phyloP scores from a whole-genome alignment of 1,284 basidiomycete genomes.

The Gomphus sp. region DNA sequence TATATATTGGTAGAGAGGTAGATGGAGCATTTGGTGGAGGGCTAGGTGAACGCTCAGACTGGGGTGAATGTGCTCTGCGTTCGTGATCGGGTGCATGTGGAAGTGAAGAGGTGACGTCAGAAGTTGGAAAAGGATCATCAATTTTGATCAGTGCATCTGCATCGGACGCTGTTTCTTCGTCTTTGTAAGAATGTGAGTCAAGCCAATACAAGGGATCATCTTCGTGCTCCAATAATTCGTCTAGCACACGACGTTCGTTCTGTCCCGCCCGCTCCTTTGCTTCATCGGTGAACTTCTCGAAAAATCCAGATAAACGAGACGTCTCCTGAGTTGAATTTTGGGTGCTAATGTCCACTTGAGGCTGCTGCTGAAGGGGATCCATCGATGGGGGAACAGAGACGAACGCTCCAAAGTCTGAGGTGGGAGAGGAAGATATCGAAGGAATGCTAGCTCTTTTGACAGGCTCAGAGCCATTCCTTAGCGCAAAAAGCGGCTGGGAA shows the following conservation, averaged over 20 bases:
- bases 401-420: constrained; percentile 60
- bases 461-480: not conserved
- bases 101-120: not conserved
- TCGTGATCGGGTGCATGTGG: not conserved
- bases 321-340: constrained; percentile 1
- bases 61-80: not conserved
- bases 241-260: constrained; percentile 42
- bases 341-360: constrained; percentile 5
- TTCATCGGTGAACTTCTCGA: constrained; percentile 46
- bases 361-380: constrained; percentile 41
- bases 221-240: constrained; percentile 54
- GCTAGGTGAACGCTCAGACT: constrained; percentile 3
- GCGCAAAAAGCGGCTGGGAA: not conserved
- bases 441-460: no score
- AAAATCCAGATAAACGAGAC: constrained; percentile 30
- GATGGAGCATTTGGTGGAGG: not conserved
- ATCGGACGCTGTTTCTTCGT: not conserved
- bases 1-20: not conserved
- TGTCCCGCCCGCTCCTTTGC: constrained; percentile 44
- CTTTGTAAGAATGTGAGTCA: constrained; percentile 1
- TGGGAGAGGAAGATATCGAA: constrained; percentile 15
- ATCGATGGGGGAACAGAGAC: constrained; percentile 51
- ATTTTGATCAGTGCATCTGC: not conserved
- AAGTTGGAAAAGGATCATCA: not conserved
- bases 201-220: constrained; percentile 60